phyloP scores from a whole-genome alignment of 768 basidiomycete genomes.

The Polyporus arcularius region DNA sequence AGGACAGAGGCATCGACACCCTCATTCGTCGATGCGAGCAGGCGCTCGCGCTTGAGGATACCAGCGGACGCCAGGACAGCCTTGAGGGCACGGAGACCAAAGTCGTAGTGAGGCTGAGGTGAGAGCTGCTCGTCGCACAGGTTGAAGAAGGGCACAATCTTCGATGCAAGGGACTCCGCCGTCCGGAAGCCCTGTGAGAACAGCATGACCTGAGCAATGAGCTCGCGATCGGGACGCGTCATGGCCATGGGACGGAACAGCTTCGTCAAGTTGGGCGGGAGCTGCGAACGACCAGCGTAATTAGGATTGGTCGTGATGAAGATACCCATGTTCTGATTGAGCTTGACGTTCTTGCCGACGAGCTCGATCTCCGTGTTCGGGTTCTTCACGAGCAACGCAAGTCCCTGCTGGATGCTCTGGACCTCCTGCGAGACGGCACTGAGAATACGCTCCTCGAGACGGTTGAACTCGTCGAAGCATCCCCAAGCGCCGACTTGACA shows the following conservation, averaged over 20 bases:
- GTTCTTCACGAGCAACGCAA: conserved; percentile 80
- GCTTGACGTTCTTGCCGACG: conserved; percentile 89
- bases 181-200: conserved; percentile 99
- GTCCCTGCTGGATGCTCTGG: conserved; percentile 95
- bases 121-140: conserved; percentile 97
- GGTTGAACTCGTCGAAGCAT: conserved; percentile 97
- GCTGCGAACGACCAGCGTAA: conserved; percentile 93
- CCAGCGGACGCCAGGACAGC: conserved; percentile 96
- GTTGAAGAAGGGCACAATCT: conserved; percentile 99
- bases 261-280: conserved; percentile 88
- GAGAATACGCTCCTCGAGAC: conserved; percentile 95
- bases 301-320: conserved; percentile 99
- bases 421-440: conserved; percentile 99
- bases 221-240: conserved; percentile 96
- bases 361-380: conserved; percentile 91
- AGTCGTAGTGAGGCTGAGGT: conserved; percentile 97
- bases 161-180: conserved; percentile 95
- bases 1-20: conserved; percentile 50
- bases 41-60: conserved; percentile 92
- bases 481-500: conserved; percentile 99
- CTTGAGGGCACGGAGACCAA: conserved; percentile 95
- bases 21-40: conserved; percentile 48
- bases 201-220: conserved; percentile 99
- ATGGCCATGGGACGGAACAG: conserved; percentile 98
- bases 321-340: conserved; percentile 94